Evolutionary conservation across 352 stramenopile species (phyloP), one percentile per base, ranked within the genome.

Genomic region (Globisporangium lucens): DNA sequence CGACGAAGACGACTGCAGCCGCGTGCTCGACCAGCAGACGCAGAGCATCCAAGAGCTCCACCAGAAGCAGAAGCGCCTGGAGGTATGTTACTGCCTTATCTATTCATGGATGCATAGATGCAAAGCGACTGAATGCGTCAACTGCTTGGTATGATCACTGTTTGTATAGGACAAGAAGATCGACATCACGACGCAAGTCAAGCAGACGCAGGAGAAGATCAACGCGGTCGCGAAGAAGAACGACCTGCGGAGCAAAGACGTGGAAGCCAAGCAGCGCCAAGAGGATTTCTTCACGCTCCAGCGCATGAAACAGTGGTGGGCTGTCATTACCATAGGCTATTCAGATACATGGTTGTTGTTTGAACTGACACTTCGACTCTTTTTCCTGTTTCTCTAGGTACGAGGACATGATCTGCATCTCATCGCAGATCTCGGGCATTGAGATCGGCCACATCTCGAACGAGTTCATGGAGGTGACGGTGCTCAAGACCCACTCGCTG

Each of bases 1-100:
- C 59, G 83, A 90, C 68, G 86, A 94, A 60, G 80, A 91, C n/a
- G 86, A 94, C 68, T 92, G 86, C 65, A 73, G 63, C 20, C 82
- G 83, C 20, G 77, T 92, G n/a, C 68, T 94, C 20, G 82, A 91
- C 55, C 74, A 79, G 43, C 86, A 94, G 70, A 92, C 83, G 5
- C 76, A 85, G 43, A 80, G 71, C 51, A 92, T 94, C 65, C 83
- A 90, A 56, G 80, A 89, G 53, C 79, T 94, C 51, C 77, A 87
- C 56, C 71, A 92, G 46, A 79, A 82, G 56, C 82, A 91, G 61
- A 87, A 90, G 61, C 52, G 78, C 9, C 68, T 91, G 1, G 82
- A 91, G 75, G 80, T 86, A 5, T 8, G 62, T 66, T 43, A 7
- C 17, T 43, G 29, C 3, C 17, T 13, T 36, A 4, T n/a, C 9